These are phyloP conservation scores for Coprinellus micaceus DNA, from an alignment of 768 basidiomycete species.

Conservation along the genomic window DNA sequence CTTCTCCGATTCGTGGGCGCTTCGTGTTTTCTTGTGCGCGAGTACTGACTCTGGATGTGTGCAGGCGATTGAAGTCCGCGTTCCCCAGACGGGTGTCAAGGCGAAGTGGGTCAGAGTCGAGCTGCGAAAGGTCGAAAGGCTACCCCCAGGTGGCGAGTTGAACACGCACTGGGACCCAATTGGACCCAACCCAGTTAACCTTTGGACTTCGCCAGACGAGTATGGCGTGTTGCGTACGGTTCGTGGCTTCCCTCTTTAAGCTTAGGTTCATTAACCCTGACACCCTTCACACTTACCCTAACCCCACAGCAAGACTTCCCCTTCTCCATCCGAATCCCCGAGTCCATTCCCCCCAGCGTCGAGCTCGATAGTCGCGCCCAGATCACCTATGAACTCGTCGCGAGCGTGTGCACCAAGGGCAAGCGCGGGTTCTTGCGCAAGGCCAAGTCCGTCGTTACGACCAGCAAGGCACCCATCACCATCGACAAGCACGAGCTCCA, in stretches of 20 bases:
- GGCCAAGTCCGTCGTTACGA: constrained; percentile 64
- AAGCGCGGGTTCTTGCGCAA: constrained; percentile 88
- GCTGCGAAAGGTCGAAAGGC: constrained; percentile 84
- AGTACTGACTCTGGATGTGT: not conserved
- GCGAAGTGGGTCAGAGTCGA: constrained; percentile 92
- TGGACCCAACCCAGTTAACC: constrained; percentile 73
- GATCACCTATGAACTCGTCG: constrained; percentile 87
- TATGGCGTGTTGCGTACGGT: constrained; percentile 69
- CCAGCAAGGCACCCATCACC: constrained; percentile 66
- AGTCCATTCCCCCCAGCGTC: constrained; percentile 85
- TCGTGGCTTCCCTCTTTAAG: constrained; percentile 22
- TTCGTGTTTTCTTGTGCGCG: constrained; percentile 7
- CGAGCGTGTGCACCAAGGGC: constrained; percentile 79
- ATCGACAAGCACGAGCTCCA: constrained; percentile 95
- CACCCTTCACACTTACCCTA: constrained; percentile 5
- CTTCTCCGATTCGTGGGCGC: not conserved
- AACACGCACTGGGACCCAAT: constrained; percentile 79
- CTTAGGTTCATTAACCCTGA: not conserved
- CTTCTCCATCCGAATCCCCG: constrained; percentile 88
- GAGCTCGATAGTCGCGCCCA: constrained; percentile 72
- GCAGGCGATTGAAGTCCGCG: constrained; percentile 86
- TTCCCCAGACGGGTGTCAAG: constrained; percentile 71
- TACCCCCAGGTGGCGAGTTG: constrained; percentile 63
- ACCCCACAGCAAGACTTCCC: constrained; percentile 73
- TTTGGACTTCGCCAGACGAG: constrained; percentile 81